Percentiles rank a stretch among this genome's conserved stretches.
Conservation (phyloP, 345 rosid species). For the Aegle marmelos region DNA sequence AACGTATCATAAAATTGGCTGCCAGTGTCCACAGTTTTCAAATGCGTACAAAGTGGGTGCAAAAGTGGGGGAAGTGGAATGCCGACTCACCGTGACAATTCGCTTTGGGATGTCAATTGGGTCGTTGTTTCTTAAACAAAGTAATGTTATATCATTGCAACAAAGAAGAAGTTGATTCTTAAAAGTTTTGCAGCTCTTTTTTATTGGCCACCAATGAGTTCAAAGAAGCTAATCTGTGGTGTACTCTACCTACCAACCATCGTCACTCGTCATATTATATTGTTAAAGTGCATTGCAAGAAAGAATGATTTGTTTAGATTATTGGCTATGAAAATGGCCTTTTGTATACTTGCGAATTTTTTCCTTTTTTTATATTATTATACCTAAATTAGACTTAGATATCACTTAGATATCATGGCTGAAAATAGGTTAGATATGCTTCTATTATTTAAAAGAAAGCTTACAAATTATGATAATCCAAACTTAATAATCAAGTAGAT, state of each 20-base stretch:
- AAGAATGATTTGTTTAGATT: slow-evolving; percentile 5
- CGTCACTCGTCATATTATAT: neutral
- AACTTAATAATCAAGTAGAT: too few relatives aligned
- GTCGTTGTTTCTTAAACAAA: neutral
- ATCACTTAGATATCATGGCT: too few relatives aligned
- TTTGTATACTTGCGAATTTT: too few relatives aligned
- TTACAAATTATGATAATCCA: too few relatives aligned
- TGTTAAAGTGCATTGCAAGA: slow-evolving; percentile 5
- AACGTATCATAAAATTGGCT: slow-evolving; percentile 1
- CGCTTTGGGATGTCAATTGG: neutral
- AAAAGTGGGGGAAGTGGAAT: slow-evolving; percentile 9
- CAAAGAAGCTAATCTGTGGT: neutral
- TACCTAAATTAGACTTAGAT: too few relatives aligned
- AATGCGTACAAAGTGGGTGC: neutral
- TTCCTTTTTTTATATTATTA: too few relatives aligned
- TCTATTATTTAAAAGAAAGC: too few relatives aligned
- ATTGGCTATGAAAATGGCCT: neutral
- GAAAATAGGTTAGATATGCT: too few relatives aligned
- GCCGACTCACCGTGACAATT: slow-evolving; percentile 9
- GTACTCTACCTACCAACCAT: neutral
- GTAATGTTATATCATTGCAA: neutral
- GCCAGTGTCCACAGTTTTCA: neutral
- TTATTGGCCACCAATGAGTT: slow-evolving; percentile 5
- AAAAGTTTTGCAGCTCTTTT: neutral
- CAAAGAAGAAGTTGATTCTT: neutral